phyloP scores from a whole-genome alignment of 2,329 filamentous ascomycete genomes.

The Colletotrichum destructivum region DNA sequence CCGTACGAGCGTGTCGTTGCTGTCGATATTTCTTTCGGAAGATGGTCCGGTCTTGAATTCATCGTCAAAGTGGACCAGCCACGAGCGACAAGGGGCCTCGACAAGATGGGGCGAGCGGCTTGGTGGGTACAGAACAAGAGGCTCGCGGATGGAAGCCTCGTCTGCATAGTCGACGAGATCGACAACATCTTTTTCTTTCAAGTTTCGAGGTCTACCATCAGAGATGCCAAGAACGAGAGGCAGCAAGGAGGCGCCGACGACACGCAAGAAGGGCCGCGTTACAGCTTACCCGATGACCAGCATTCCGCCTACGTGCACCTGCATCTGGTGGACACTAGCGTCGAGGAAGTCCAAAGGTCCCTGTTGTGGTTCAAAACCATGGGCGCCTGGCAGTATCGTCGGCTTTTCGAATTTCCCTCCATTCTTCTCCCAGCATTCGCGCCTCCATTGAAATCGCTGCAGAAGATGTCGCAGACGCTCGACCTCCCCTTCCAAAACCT shows the following conservation, averaged over 20 bases:
- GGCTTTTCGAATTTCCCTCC: constrained; percentile 74
- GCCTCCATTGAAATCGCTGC: constrained; percentile 69
- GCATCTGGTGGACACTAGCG: constrained; percentile 47
- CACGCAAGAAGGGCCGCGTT: neutral
- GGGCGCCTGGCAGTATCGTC: constrained; percentile 40
- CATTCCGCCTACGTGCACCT: constrained; percentile 51
- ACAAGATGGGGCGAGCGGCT: constrained; percentile 52
- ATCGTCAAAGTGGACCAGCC: constrained; percentile 64
- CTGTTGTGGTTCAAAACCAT: constrained; percentile 51
- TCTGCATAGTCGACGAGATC: constrained; percentile 62
- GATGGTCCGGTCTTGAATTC: constrained; percentile 59
- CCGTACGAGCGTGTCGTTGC: constrained; percentile 41
- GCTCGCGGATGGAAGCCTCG: constrained; percentile 64
- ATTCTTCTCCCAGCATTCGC: constrained; percentile 71
- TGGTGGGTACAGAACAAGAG: constrained; percentile 68
- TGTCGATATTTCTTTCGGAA: constrained; percentile 53
- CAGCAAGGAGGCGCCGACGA: neutral
- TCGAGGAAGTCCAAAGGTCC: constrained; percentile 44
- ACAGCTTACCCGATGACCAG: constrained; percentile 52
- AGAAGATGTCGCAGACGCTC: constrained; percentile 62
- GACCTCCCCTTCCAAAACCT: constrained; percentile 66
- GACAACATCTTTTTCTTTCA: constrained; percentile 59
- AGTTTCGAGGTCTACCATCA: constrained; percentile 52
- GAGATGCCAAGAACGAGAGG: constrained; percentile 41
- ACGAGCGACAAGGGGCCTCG: constrained; percentile 44